Conservation (phyloP, 2,329 filamentous ascomycete species). For the Verticillium longisporum region DNA sequence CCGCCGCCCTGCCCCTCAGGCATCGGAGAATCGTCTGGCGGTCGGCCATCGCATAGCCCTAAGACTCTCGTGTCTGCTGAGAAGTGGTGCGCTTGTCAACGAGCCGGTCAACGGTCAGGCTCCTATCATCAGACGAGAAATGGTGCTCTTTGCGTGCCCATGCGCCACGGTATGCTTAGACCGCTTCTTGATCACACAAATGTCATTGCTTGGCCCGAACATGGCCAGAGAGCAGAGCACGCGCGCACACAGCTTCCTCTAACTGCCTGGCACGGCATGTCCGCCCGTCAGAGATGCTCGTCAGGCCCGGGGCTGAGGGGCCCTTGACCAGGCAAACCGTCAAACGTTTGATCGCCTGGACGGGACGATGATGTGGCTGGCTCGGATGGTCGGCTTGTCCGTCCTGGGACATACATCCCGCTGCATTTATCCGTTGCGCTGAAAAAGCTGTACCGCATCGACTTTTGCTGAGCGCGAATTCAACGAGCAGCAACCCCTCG, state of each 20-base stretch:
- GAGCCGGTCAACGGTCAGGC: background rate
- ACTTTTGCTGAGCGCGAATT: background rate
- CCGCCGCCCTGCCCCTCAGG: background rate
- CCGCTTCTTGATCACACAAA: background rate
- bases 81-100: background rate
- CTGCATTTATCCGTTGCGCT: background rate
- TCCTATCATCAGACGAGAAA: background rate
- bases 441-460: background rate
- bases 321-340: background rate
- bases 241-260: background rate
- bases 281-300: background rate
- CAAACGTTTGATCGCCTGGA: background rate
- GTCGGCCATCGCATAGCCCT: background rate
- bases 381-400: background rate
- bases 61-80: background rate
- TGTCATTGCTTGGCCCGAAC: background rate
- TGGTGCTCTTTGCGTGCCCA: background rate
- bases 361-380: background rate
- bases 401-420: background rate
- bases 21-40: background rate
- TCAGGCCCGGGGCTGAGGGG: background rate
- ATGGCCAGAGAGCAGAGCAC: background rate
- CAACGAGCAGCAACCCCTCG: background rate
- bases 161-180: background rate
- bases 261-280: no score